Percentiles rank a stretch among this genome's conserved stretches.
Conservation (phyloP, 2,329 filamentous ascomycete species). For the Fusarium beomiforme region DNA sequence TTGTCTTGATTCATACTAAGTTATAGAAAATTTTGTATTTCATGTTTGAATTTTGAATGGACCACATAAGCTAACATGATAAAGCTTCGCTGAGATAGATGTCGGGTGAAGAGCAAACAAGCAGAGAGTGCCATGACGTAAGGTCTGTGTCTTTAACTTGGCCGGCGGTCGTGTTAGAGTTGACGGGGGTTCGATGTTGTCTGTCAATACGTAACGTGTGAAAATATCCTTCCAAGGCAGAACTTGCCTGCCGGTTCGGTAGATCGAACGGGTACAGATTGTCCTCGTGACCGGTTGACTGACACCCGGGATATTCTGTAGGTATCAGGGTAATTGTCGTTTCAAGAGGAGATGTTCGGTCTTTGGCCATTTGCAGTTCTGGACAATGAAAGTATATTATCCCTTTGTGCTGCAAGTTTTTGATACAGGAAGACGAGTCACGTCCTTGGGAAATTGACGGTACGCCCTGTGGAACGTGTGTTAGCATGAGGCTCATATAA, state of each 20-base stretch:
- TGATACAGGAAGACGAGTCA: background rate
- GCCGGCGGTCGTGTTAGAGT: background rate
- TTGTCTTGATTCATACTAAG: constrained; percentile 38
- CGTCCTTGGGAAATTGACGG: background rate
- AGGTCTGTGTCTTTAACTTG: background rate
- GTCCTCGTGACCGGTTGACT: background rate
- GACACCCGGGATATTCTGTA: background rate
- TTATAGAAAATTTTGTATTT: constrained; percentile 32
- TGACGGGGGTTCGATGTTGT: background rate
- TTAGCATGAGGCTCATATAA: background rate
- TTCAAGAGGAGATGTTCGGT: background rate
- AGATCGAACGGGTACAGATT: background rate
- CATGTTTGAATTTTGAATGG: background rate
- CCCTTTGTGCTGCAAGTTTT: background rate
- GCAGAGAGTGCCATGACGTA: background rate
- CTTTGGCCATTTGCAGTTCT: background rate
- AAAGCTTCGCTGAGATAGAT: background rate
- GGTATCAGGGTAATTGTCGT: background rate
- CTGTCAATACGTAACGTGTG: background rate
- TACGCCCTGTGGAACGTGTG: background rate
- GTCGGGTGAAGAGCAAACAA: background rate
- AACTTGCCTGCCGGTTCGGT: background rate
- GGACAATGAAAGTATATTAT: background rate
- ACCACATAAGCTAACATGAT: background rate
- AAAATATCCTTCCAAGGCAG: background rate